Base-by-base conservation (phyloP, 768 basidiomycete species). In the Nidularia pulvinata region DNA sequence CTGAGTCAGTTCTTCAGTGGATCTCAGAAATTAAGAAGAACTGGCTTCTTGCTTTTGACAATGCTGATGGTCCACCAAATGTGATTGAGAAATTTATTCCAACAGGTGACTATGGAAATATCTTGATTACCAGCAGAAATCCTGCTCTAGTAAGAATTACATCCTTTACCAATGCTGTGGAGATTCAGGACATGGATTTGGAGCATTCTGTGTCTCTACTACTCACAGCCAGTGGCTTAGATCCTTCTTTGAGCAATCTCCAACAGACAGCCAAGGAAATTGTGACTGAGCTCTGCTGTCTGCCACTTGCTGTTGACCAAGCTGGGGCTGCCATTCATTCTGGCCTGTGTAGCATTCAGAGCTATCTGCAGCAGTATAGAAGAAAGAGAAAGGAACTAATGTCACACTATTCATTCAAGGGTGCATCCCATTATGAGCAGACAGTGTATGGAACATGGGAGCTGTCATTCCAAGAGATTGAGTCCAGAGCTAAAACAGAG, bases 21-120 rank as follows among this genome's bases (percentile, higher is more conserved):
- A 33, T 62, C 19, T 57, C 52, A 25, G 10, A 11, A 6, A 14
- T 55, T 13, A 42, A 54, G 14, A 22, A 10, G 34, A 44, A 58
- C n/a, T 62, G 61, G 57, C 48, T 62, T 16, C 42, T 62, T 34
- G 44, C 61, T 0, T 61, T 57, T 56, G 61, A 62, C 42, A 59
- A 59, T 59, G 57, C 57, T 46, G 58, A 56, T 48, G 53, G 44
- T 55, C 51, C 42, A 33, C 35, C 49, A 46, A 30, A 45, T 22
- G 14, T 57, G 7, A 25, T 60, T 42, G 47, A 35, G 14, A 49
- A 52, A 48, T 60, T 48, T 34, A 30, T 60, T 19, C 62, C 61
- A n/a, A 30, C 51, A 45, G 58, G 62, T 6, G 52, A 51, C 22
- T 42, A 14, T 37, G 61, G 61, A 5, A 62, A 62, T 46, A 56